These are phyloP conservation scores for Mrakia gelida DNA, from an alignment of 768 basidiomycete genomes.

Conservation along the genomic window DNA sequence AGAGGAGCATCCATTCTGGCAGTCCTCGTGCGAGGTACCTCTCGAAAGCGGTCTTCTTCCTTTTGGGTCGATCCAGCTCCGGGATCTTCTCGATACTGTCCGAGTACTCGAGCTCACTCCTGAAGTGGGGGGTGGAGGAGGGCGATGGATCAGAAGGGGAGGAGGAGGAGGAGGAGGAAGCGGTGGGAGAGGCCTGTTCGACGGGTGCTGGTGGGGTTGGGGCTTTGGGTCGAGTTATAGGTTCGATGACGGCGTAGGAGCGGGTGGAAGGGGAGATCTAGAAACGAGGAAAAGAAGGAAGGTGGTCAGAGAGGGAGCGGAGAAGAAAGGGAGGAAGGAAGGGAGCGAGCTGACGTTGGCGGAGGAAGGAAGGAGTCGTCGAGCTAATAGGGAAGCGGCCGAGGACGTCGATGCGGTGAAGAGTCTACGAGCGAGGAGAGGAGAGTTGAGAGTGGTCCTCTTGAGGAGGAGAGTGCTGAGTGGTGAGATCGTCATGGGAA, in stretches of 20 bases:
- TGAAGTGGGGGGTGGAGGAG: too few species aligned
- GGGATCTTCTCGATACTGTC: background rate
- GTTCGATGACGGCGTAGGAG: background rate
- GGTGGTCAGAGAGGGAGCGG: too few species aligned
- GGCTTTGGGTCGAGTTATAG: background rate
- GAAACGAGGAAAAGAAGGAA: background rate
- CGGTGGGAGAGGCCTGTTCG: background rate
- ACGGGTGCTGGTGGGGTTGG: background rate
- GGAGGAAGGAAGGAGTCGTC: background rate
- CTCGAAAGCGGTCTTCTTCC: background rate
- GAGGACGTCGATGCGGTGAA: background rate
- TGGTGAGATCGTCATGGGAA: background rate
- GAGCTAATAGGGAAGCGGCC: background rate
- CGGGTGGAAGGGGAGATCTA: background rate
- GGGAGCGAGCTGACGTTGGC: too few species aligned
- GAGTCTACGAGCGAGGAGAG: background rate
- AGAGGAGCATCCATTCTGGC: background rate
- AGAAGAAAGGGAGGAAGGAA: too few species aligned
- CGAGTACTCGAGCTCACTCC: background rate
- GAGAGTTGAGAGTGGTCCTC: background rate
- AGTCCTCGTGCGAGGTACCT: slow-evolving; percentile 1
- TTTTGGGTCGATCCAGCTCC: background rate
- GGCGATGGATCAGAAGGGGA: background rate
- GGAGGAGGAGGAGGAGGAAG: background rate
- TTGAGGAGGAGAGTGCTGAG: background rate